A percentile compares a stretch with the other conserved stretches of the same genome.
These are phyloP conservation scores for Hibiscus trionum DNA, from an alignment of 345 rosid species.

Conservation along the genomic window DNA sequence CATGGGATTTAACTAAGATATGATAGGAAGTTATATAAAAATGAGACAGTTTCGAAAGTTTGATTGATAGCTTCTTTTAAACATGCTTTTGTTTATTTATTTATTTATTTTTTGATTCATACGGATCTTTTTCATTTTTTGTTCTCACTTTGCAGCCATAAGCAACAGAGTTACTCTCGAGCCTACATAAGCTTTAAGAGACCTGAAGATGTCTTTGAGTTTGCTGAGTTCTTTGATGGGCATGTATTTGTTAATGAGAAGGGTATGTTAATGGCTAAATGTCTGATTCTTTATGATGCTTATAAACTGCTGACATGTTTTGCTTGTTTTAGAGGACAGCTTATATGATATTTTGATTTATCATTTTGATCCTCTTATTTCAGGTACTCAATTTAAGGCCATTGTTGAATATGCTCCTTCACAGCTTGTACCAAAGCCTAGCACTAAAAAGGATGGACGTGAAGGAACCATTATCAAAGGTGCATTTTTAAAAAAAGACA, in stretches of 20 bases:
- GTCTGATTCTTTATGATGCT: neutral
- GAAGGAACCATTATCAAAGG: slow-evolving; percentile 60
- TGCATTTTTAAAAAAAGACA: neutral
- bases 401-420: slow-evolving; percentile 70
- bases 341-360: neutral
- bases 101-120: neutral
- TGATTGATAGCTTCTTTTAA: neutral
- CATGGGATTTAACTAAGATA: neutral
- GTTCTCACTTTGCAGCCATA: slow-evolving; percentile 28
- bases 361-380: neutral
- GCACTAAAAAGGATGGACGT: slow-evolving; percentile 45
- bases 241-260: slow-evolving; percentile 71
- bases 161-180: slow-evolving; percentile 45
- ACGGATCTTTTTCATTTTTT: neutral
- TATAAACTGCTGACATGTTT: neutral
- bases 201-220: slow-evolving; percentile 58
- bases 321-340: neutral
- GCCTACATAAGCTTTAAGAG: slow-evolving; percentile 54
- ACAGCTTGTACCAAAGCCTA: slow-evolving; percentile 49
- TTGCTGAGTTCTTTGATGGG: slow-evolving; percentile 62
- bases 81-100: neutral
- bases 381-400: slow-evolving; percentile 60
- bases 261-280: slow-evolving; percentile 29
- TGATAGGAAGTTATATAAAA: neutral
- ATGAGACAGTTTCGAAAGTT: neutral